Conservation (phyloP, 2,329 filamentous ascomycete species). For the Proliferodiscus dingleyae region DNA sequence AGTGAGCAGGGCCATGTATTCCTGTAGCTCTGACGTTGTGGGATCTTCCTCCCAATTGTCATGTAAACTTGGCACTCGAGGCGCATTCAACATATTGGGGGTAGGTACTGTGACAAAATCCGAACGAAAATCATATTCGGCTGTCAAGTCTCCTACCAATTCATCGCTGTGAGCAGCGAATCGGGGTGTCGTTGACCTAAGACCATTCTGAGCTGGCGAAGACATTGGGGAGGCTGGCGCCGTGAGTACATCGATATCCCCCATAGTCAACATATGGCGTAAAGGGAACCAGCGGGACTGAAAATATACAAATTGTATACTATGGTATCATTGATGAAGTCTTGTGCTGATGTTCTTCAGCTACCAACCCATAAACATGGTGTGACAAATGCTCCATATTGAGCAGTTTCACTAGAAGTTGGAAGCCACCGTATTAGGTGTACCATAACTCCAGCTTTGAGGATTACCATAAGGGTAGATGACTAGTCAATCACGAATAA, state of each 20-base stretch:
- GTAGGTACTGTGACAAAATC: constrained; percentile 74
- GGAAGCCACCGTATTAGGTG: too few species aligned
- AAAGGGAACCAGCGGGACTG: too few species aligned
- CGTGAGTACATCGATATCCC: neutral
- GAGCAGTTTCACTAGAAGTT: too few species aligned
- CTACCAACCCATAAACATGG: too few species aligned
- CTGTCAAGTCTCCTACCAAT: neutral
- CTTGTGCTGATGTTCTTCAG: too few species aligned
- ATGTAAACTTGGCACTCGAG: constrained; percentile 52
- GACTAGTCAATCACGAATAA: too few species aligned
- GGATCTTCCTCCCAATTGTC: constrained; percentile 79
- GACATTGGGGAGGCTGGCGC: neutral
- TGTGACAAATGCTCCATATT: too few species aligned
- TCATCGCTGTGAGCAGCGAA: neutral
- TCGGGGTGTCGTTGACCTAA: neutral
- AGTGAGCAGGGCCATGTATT: constrained; percentile 65
- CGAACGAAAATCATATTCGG: constrained; percentile 6
- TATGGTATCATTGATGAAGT: too few species aligned
- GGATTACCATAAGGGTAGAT: too few species aligned
- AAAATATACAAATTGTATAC: too few species aligned
- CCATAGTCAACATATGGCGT: neutral
- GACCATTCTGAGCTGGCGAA: neutral
- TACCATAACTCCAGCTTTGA: too few species aligned
- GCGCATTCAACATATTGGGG: constrained; percentile 72
- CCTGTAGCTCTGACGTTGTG: constrained; percentile 70